Evolutionary conservation across 2,329 filamentous ascomycete genomes (phyloP), one percentile per base, ranked within the genome.

Genomic region (Clonostachys sp.): DNA sequence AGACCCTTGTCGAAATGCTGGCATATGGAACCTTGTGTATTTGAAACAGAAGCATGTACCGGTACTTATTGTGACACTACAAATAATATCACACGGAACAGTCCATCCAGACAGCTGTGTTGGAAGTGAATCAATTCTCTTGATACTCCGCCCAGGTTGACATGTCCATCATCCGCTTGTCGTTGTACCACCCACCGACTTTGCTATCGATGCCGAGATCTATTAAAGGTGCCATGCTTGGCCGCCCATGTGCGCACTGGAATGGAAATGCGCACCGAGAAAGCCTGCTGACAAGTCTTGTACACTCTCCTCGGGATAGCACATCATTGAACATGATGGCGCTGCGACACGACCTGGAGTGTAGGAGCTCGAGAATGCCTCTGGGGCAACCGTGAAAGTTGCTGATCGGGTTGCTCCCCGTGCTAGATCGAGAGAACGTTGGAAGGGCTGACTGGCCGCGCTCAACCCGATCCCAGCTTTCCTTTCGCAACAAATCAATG

Each of bases 311-410:
- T 1, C 61, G 52, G 0, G 72, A 73, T 8, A 94, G 66, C 6
- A 68, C 59, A 57, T 95, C 89, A 55, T 92, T 92, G 66, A 95
- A 95, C 87, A 91, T 92, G 61, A 94, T 83, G 3, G 89, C 87
- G 35, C 86, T 89, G 46, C 87, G 76, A 58, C 89, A 94, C 2
- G 89, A 82, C 47, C 86, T 77, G 1, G 87, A 91, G 58, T 90
- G 85, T 5, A 92, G 67, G 59, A 92, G 67, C 33, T 95, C 87
- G 5, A 95, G 57, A 12, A 97, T 82, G 0, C 86, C 85, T 24
- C 77, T 72, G 0, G 92, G 91, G 55, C 89, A 95, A 3, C 75
- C 75, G 33, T 82, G 78, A 39, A 95, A 80, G 6, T 71, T 71
- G 2, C 74, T 66, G 1, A 87, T 67, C 85, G 86, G 91, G 2